phyloP scores from a whole-genome alignment of 163 green algal species.

The Volvox carteri region DNA sequence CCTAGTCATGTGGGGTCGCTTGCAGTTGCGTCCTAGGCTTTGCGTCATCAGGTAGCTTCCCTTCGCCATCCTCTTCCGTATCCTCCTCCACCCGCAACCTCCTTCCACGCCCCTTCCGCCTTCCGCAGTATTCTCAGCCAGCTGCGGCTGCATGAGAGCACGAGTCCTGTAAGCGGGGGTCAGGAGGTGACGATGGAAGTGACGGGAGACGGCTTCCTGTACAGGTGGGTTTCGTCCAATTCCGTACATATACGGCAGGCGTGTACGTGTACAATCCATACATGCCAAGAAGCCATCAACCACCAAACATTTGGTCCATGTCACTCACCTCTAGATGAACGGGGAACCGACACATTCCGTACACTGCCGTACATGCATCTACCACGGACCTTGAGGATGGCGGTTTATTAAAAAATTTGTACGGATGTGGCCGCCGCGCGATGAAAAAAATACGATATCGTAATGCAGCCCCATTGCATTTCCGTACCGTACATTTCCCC shows the following conservation, averaged over 20 bases:
- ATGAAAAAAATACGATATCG: no score
- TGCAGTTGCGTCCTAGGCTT: not conserved
- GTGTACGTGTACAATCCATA: not conserved
- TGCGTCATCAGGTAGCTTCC: not conserved
- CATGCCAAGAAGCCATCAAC: not conserved
- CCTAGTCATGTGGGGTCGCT: not conserved
- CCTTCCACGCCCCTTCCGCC: not conserved
- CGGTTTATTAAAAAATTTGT: no score
- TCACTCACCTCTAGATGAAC: no score
- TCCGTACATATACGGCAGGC: not conserved
- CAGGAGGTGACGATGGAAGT: slow-evolving; percentile 56
- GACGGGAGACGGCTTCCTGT: slow-evolving; percentile 69
- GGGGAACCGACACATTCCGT: no score
- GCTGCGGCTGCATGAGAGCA: not conserved
- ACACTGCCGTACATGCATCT: not conserved
- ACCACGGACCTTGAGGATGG: not conserved
- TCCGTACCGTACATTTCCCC: not conserved
- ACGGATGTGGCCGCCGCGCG: no score
- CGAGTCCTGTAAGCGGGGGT: slow-evolving; percentile 35
- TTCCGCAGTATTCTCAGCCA: slow-evolving; percentile 40
- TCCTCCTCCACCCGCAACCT: not conserved
- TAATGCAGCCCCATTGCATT: not conserved
- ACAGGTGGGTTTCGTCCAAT: slow-evolving; percentile 50
- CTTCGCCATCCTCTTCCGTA: not conserved
- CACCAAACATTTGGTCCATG: no score